Conservation (phyloP, 1,284 basidiomycete species). For the Erythrobasidium hasegawianum region DNA sequence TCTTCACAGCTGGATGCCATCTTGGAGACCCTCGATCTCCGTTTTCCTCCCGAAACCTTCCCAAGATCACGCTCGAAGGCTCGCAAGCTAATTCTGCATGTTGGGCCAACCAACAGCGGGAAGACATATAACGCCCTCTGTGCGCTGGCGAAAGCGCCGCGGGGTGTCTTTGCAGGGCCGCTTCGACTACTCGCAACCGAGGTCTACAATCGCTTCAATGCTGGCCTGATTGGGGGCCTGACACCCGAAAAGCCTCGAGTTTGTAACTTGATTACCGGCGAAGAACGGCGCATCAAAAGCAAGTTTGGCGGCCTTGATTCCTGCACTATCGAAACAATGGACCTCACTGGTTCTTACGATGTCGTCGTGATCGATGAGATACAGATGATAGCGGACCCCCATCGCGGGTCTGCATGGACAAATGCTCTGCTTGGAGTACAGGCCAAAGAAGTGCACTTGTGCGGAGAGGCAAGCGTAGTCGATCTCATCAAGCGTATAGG, state of each 20-base stretch:
- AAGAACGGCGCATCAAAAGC: conserved; percentile 73
- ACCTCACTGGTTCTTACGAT: conserved; percentile 56
- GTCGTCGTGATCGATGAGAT: conserved; percentile 97
- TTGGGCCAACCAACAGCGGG: conserved; percentile 95
- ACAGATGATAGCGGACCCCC: conserved; percentile 81
- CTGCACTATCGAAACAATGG: conserved; percentile 95
- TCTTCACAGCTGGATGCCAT: conserved; percentile 44
- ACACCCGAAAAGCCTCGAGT: conserved; percentile 53
- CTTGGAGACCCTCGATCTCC: conserved; percentile 49
- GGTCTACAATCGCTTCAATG: conserved; percentile 86
- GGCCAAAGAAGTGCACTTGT: conserved; percentile 85
- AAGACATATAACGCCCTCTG: conserved; percentile 92
- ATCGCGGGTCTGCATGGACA: conserved; percentile 82
- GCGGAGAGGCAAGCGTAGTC: conserved; percentile 88
- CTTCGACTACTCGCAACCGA: conserved; percentile 90
- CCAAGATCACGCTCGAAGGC: conserved; percentile 54
- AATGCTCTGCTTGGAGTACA: conserved; percentile 70
- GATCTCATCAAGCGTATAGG: conserved; percentile 69
- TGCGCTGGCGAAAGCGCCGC: conserved; percentile 69
- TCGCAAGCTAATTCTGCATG: conserved; percentile 86
- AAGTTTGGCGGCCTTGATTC: conserved; percentile 61
- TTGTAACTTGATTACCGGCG: conserved; percentile 90
- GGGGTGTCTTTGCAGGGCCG: conserved; percentile 85
- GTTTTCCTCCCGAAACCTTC: conserved; percentile 48
- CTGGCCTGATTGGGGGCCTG: conserved; percentile 64